Conservation (phyloP, 768 basidiomycete species). For the Pholiota conissans region DNA sequence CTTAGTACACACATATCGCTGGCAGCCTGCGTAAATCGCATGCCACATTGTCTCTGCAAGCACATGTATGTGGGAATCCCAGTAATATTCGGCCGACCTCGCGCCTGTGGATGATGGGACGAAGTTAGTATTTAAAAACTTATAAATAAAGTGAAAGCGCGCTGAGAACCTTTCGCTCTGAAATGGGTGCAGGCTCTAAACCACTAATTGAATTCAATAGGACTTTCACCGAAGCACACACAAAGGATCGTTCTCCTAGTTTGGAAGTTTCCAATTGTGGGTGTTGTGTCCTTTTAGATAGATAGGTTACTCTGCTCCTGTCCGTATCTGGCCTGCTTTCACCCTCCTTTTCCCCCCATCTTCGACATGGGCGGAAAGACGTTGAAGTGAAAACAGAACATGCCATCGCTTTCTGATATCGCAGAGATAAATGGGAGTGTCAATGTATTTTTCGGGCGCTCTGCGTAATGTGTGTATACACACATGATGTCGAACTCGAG, state of each 20-base stretch:
- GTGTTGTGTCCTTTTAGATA: neutral
- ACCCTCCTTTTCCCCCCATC: neutral
- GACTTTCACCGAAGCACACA: too few species aligned
- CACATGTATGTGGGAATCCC: neutral
- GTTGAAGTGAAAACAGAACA: neutral
- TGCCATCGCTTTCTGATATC: conserved; percentile 1
- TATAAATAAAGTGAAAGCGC: neutral
- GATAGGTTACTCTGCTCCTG: neutral
- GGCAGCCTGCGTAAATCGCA: neutral
- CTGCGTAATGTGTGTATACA: too few species aligned
- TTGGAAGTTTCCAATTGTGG: neutral
- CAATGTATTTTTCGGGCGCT: neutral
- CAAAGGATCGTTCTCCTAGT: neutral
- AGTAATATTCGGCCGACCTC: neutral
- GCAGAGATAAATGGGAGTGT: too few species aligned
- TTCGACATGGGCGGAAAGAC: neutral
- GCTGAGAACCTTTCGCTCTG: neutral
- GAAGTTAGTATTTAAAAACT: neutral
- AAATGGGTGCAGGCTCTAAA: neutral
- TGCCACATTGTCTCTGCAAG: neutral
- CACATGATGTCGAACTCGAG: too few species aligned
- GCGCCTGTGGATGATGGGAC: neutral
- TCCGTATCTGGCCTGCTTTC: neutral
- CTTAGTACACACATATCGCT: neutral
- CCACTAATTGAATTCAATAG: neutral